These are phyloP conservation scores for Ulota crispa DNA, from an alignment of 225 moss, liverwort and hornwort species.

Conservation along the genomic window DNA sequence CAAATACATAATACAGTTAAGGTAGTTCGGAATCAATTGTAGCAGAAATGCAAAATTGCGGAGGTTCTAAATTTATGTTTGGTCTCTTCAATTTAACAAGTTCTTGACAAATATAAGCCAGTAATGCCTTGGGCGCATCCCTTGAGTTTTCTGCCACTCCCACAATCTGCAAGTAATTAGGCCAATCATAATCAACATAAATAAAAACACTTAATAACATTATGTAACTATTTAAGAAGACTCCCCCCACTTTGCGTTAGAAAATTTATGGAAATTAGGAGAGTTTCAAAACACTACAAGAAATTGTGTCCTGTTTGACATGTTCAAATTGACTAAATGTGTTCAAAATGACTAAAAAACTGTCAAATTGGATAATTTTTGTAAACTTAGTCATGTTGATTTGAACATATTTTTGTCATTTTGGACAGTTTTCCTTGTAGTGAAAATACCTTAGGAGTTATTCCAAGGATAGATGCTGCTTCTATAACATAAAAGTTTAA, in stretches of 20 bases:
- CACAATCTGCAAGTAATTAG: slow-evolving; percentile 32
- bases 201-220: not conserved
- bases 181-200: not conserved
- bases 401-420: no score
- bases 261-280: not conserved
- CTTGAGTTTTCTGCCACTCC: slow-evolving; percentile 63
- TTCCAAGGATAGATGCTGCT: slow-evolving; percentile 67
- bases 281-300: no score
- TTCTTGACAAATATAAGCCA: slow-evolving; percentile 63
- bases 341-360: no score
- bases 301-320: no score
- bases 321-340: no score
- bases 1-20: not conserved
- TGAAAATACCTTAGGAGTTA: slow-evolving; percentile 70
- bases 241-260: fast-evolving
- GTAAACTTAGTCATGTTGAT: no score
- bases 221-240: not conserved
- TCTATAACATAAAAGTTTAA: slow-evolving; percentile 62
- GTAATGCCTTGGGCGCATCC: slow-evolving; percentile 51
- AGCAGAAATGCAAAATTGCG: slow-evolving; percentile 22
- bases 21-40: not conserved
- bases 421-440: no score
- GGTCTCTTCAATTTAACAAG: slow-evolving; percentile 70
- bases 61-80: slow-evolving; percentile 14
- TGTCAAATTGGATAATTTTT: no score